These are phyloP conservation scores for Sugiyamaella qingdaonensis DNA, from an alignment of 805 yeast genomes.

Conservation along the genomic window DNA sequence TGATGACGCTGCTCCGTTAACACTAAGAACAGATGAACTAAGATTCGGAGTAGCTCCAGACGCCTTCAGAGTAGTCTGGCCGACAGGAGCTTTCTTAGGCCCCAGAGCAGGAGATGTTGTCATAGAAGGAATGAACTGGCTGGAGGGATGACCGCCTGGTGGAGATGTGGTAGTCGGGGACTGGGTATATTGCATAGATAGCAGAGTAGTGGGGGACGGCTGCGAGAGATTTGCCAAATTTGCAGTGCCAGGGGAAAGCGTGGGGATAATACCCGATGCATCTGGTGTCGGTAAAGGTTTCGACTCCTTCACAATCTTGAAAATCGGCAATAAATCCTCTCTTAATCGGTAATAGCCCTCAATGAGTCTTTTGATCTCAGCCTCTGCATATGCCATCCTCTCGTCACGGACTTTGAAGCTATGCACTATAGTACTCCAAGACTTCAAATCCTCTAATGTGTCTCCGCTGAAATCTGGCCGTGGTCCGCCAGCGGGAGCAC, in stretches of 20 bases:
- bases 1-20: neutral
- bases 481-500: neutral
- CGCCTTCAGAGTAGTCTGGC: neutral
- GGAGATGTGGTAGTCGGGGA: slow-evolving; percentile 15
- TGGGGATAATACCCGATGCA: slow-evolving; percentile 10
- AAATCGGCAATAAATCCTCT: slow-evolving; percentile 61
- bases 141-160: slow-evolving; percentile 9
- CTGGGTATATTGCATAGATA: slow-evolving; percentile 9
- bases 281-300: slow-evolving; percentile 64
- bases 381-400: slow-evolving; percentile 32
- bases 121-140: neutral
- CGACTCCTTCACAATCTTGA: slow-evolving; percentile 55
- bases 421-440: slow-evolving; percentile 9
- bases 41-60: neutral
- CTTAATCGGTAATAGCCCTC: slow-evolving; percentile 55
- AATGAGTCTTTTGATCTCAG: slow-evolving; percentile 40
- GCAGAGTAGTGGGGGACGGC: slow-evolving; percentile 4
- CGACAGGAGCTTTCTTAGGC: neutral
- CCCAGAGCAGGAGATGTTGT: slow-evolving; percentile 8
- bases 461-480: neutral
- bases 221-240: slow-evolving; percentile 3
- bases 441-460: neutral
- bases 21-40: neutral
- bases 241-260: slow-evolving; percentile 30
- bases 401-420: slow-evolving; percentile 28